A percentile compares a stretch with the other conserved stretches of the same genome.
phyloP scores from a whole-genome alignment of 202 grass and related monocot genomes.

The Panicum virgatum region DNA sequence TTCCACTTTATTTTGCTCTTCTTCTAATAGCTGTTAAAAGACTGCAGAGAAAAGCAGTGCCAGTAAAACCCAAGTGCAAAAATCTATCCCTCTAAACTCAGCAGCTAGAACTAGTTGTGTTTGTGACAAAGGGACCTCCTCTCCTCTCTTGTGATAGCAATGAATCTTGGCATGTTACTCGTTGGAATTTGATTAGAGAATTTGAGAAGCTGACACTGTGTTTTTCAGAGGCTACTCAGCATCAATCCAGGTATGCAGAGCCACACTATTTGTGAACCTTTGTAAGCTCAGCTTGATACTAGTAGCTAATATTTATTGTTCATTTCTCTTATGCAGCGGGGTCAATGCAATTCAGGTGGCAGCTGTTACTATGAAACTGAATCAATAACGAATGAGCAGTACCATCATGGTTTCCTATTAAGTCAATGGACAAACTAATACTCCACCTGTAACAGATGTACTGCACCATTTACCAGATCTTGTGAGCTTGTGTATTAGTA shows the following conservation, averaged over 20 bases:
- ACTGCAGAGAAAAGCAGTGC: background rate
- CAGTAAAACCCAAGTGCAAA: background rate
- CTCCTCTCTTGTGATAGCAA: background rate
- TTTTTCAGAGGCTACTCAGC: slow-evolving; percentile 82
- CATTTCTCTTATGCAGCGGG: slow-evolving; percentile 55
- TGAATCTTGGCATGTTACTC: background rate
- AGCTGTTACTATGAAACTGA: slow-evolving; percentile 78
- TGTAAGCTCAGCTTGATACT: background rate
- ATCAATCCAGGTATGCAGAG: slow-evolving; percentile 72
- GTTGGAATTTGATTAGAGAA: background rate
- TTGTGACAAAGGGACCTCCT: background rate
- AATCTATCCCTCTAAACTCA: background rate
- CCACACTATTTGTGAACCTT: slow-evolving; percentile 7
- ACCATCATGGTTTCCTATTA: slow-evolving; percentile 38
- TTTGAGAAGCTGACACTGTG: slow-evolving; percentile 39
- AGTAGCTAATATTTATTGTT: background rate
- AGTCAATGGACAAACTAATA: background rate
- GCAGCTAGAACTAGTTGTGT: background rate
- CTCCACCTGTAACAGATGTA: background rate
- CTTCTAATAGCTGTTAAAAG: background rate
- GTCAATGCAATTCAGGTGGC: slow-evolving; percentile 85
- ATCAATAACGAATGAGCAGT: slow-evolving; percentile 60
- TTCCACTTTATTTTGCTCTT: background rate
- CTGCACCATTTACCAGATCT: background rate
- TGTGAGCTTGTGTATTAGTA: background rate